Evolutionary conservation across 1,284 basidiomycete genomes (phyloP).

Genomic region (Apiotrichum siamense): DNA sequence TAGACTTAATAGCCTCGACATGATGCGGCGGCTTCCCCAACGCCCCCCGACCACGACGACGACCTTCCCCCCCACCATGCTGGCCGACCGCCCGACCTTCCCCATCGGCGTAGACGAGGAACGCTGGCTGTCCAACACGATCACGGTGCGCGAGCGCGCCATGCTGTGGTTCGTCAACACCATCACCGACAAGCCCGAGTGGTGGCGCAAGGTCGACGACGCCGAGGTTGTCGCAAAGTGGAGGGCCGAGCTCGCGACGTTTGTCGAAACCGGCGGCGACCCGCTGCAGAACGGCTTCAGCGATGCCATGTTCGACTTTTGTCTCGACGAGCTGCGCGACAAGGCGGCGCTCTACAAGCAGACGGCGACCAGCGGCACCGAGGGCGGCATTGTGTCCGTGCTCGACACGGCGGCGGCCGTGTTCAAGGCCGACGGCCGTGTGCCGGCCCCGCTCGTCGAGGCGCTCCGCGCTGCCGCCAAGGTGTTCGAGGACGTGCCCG

Average conservation of each 20-base stretch:
- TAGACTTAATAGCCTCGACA: too few species aligned
- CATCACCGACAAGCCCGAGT: slow-evolving; percentile 6
- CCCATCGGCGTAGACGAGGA: background rate
- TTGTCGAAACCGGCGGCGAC: background rate
- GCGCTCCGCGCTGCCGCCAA: background rate
- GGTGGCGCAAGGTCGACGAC: background rate
- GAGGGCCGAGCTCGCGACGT: background rate
- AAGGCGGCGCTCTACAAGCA: slow-evolving; percentile 6
- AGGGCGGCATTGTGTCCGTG: slow-evolving; percentile 1
- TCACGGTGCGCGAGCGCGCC: background rate
- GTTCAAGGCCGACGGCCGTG: slow-evolving; percentile 2
- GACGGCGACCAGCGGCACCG: background rate
- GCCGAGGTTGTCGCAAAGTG: slow-evolving; percentile 1
- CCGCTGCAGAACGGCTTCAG: slow-evolving; percentile 3
- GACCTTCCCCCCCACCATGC: background rate
- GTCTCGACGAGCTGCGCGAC: slow-evolving; percentile 9
- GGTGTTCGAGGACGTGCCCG: slow-evolving; percentile 8
- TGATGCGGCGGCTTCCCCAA: too few species aligned
- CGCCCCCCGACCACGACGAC: background rate
- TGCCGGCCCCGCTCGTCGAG: background rate
- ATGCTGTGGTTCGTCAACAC: slow-evolving; percentile 1
- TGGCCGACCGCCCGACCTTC: background rate
- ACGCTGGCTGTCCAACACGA: slow-evolving; percentile 1
- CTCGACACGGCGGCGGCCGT: slow-evolving; percentile 4
- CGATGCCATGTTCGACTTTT: slow-evolving; percentile 8